Conservation (phyloP, 495 filamentous ascomycete genomes). For the Aeminium ludgeri region DNA sequence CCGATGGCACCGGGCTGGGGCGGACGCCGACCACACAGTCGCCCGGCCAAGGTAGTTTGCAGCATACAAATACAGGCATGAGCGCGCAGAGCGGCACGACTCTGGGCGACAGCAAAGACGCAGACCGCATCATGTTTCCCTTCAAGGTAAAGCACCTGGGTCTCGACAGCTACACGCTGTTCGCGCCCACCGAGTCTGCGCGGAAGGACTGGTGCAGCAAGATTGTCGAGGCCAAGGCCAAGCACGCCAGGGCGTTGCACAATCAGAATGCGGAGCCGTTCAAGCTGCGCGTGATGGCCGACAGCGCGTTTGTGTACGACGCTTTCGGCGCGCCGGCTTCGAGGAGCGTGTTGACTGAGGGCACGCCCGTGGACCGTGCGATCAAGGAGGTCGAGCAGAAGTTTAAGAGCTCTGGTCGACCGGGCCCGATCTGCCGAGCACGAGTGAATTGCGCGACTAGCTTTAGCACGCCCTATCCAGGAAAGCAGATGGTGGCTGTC, state of each 20-base stretch:
- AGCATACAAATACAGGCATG: conserved; percentile 47
- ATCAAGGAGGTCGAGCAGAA: conserved; percentile 71
- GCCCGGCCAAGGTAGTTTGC: conserved; percentile 40
- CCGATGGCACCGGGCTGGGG: conserved; percentile 29
- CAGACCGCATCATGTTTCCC: conserved; percentile 77
- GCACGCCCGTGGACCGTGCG: conserved; percentile 80
- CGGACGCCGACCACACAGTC: conserved; percentile 34
- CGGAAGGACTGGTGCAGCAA: conserved; percentile 82
- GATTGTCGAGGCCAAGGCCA: conserved; percentile 86
- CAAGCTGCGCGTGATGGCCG: conserved; percentile 76
- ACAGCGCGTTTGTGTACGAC: conserved; percentile 77
- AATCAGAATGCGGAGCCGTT: conserved; percentile 95
- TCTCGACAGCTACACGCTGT: conserved; percentile 72
- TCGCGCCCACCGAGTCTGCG: conserved; percentile 54
- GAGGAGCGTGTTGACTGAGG: conserved; percentile 51
- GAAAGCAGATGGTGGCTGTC: conserved; percentile 79
- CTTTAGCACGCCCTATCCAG: conserved; percentile 55
- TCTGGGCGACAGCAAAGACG: conserved; percentile 37
- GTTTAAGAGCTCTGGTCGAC: conserved; percentile 48
- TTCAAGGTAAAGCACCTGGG: conserved; percentile 97
- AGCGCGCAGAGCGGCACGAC: conserved; percentile 35
- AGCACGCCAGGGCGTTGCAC: conserved; percentile 72
- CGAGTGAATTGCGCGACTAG: conserved; percentile 82
- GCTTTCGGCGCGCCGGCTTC: conserved; percentile 32
- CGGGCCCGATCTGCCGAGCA: conserved; percentile 61